Evolutionary conservation across 257 asterid species (phyloP).

Genomic region (Nicotiana benthamiana): DNA sequence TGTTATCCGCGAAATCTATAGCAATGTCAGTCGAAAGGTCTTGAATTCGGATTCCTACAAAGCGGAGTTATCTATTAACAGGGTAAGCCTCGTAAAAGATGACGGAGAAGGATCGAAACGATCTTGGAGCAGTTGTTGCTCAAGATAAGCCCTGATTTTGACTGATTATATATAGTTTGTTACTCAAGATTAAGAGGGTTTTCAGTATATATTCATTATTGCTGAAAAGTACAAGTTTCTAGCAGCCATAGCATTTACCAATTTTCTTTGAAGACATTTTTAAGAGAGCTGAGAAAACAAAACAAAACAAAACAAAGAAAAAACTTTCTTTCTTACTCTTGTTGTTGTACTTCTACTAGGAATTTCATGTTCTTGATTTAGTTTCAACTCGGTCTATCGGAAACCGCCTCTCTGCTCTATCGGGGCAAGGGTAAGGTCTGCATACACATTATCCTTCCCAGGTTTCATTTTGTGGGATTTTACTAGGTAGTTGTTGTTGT

Average conservation of each 20-base stretch:
- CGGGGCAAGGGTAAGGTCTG: too few species aligned
- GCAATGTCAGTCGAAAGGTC: slow-evolving; percentile 18
- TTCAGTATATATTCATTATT: neutral
- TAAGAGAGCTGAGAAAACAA: neutral
- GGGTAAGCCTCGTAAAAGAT: slow-evolving; percentile 18
- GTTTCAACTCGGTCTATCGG: neutral
- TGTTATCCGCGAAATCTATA: slow-evolving; percentile 21
- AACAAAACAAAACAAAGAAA: too few species aligned
- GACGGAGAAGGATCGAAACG: slow-evolving; percentile 13
- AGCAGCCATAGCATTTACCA: neutral
- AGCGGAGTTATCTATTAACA: slow-evolving; percentile 19
- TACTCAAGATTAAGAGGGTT: neutral
- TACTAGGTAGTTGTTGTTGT: too few species aligned
- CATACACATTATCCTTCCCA: too few species aligned
- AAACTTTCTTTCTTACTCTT: neutral
- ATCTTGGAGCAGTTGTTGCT: slow-evolving; percentile 15
- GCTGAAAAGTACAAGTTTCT: neutral
- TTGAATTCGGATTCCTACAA: slow-evolving; percentile 22
- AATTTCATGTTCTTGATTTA: neutral
- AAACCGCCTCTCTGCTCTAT: too few species aligned
- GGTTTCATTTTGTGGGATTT: too few species aligned
- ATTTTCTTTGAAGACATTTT: neutral
- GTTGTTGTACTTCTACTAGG: neutral
- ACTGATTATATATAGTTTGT: neutral
- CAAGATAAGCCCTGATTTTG: neutral